phyloP scores from a whole-genome alignment of 352 stramenopile species.

The Saprolegnia diclina region DNA sequence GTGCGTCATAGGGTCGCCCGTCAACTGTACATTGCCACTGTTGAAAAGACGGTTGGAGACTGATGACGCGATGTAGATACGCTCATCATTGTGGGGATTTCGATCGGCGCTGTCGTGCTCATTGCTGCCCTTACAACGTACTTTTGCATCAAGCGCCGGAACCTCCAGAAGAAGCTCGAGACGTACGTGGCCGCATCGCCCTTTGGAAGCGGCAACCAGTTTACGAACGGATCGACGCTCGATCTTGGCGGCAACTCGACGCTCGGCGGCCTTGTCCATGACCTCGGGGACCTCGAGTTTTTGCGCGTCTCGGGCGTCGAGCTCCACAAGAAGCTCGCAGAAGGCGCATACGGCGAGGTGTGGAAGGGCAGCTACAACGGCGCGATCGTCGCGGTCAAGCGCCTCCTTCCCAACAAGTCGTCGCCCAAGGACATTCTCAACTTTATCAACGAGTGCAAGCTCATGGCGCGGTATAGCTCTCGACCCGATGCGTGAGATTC shows the following conservation, averaged over 20 bases:
- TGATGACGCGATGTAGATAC: slow-evolving; percentile 13
- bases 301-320: slow-evolving; percentile 14
- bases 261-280: neutral
- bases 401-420: slow-evolving; percentile 29
- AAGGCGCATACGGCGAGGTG: slow-evolving; percentile 47
- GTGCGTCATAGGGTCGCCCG: neutral
- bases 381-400: slow-evolving; percentile 42
- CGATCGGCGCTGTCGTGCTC: slow-evolving; percentile 4
- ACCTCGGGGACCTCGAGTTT: slow-evolving; percentile 7
- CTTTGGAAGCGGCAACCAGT: slow-evolving; percentile 2
- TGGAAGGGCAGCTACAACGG: slow-evolving; percentile 39
- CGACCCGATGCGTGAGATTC: neutral
- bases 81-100: slow-evolving; percentile 3
- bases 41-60: neutral
- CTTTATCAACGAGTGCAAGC: slow-evolving; percentile 27
- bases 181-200: slow-evolving; percentile 30
- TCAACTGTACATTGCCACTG: slow-evolving; percentile 19
- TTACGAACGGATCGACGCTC: neutral
- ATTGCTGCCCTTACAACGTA: slow-evolving; percentile 11
- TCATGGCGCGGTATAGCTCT: slow-evolving; percentile 21
- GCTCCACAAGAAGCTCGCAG: slow-evolving; percentile 31
- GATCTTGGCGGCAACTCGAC: slow-evolving; percentile 4
- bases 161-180: neutral
- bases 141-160: slow-evolving; percentile 8
- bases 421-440: slow-evolving; percentile 11